Base-by-base conservation (phyloP, 306 rosid genomes). In the Datisca glomerata region DNA sequence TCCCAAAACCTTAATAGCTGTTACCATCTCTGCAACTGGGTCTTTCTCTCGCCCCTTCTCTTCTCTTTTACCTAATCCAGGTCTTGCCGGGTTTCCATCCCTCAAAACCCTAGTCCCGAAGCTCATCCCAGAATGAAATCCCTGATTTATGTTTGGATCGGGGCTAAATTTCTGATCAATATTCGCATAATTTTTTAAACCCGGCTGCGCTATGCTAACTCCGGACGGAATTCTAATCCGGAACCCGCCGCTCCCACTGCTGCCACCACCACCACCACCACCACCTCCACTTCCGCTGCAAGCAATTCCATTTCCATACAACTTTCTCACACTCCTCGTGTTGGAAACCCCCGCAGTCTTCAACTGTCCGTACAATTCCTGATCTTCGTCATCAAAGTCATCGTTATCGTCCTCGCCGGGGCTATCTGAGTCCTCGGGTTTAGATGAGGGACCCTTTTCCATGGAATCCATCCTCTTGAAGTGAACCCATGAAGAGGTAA, bases 401-500 rank as follows among this genome's bases (percentile, higher is more conserved):
- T 69, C 73, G 0, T 64, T 62, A 1, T 54, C 68, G 8, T 60
- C 72, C 6, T 72, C 67, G 0, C 60, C 75, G 3, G 62, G 53
- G 44, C 73, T 63, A 1, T 79, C 87, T 2, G 85, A 67, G 6
- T 69, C 65, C 24, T 61, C 83, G 2, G 70, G 71, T 37, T 77
- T 78, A 0, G 66, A 29, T 2, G 71, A 47, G 5, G 94, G 89
- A 2, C 93, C 96, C 12, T 79, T 82, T 43, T 87, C 96, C 94
- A 87, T 82, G 29, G 74, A 64, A 55, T 87, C 96, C 94, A 87
- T 82, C 7, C 80, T 65, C 72, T 76, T 82, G 62, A 87, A 87
- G 39, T 79, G 96, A 32, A 82, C 89, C 96, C 96, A 87, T 0
- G 93, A 71, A 0, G 94, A 71, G 24, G 56, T 67, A 38, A 80